These are phyloP conservation scores for Stromatinia cepivora DNA, from an alignment of 2,329 filamentous ascomycete genomes.

Conservation along the genomic window DNA sequence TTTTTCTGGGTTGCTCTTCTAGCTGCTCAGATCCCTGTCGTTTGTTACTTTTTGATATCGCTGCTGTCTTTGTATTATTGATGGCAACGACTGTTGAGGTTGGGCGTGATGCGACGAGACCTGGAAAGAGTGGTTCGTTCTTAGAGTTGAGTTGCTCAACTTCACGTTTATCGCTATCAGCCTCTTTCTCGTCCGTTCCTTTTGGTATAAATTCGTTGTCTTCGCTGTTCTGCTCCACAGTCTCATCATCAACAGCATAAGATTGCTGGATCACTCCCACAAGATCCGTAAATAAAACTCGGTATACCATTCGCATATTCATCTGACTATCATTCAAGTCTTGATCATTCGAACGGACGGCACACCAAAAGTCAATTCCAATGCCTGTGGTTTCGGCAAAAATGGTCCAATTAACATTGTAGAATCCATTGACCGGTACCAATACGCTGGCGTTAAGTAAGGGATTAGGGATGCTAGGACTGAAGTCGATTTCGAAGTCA, in stretches of 20 bases:
- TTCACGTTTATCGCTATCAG: background rate
- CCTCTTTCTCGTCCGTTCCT: background rate
- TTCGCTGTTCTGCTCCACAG: background rate
- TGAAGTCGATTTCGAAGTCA: conserved; percentile 3
- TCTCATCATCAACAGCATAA: conserved; percentile 3
- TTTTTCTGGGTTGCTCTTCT: background rate
- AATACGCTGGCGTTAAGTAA: background rate
- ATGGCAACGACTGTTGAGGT: background rate
- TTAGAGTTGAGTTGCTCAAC: background rate
- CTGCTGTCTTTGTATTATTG: background rate
- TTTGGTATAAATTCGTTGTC: background rate
- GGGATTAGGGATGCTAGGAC: background rate
- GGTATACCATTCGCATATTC: background rate
- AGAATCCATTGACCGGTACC: background rate
- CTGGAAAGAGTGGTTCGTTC: background rate
- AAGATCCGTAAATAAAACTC: background rate
- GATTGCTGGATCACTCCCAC: background rate
- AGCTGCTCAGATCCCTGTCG: conserved; percentile 1
- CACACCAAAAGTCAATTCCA: conserved; percentile 5
- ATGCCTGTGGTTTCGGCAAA: conserved; percentile 4
- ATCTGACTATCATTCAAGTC: background rate
- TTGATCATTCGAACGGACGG: background rate
- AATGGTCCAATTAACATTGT: conserved; percentile 3
- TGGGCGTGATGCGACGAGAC: background rate
- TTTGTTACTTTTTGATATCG: conserved; percentile 2